These are phyloP conservation scores for Phlyctochytrium arcticum DNA, from an alignment of 192 early-diverging fungal genomes.

Conservation along the genomic window DNA sequence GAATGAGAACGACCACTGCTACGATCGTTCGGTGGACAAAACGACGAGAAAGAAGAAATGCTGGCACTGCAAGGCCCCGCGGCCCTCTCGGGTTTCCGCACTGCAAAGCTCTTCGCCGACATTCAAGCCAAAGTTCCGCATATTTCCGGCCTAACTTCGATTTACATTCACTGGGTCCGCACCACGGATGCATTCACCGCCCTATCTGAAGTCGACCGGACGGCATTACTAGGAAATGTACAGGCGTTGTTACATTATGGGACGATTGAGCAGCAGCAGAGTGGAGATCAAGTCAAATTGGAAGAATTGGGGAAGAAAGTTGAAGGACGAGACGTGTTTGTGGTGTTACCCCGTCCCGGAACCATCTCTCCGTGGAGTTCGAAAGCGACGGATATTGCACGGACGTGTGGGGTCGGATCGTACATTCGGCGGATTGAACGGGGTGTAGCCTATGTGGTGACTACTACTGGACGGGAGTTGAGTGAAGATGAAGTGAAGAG, in stretches of 20 bases:
- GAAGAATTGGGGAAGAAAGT: conserved; percentile 37
- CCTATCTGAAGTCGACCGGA: conserved; percentile 15
- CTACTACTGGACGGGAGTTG: conserved; percentile 6
- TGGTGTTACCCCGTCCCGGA: conserved; percentile 87
- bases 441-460: conserved; percentile 69
- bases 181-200: conserved; percentile 25
- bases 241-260: conserved; percentile 38
- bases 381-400: conserved; percentile 98
- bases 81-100: conserved; percentile 75
- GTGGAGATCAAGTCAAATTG: conserved; percentile 36
- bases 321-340: conserved; percentile 31
- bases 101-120: conserved; percentile 51
- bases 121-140: conserved; percentile 54
- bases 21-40: no score
- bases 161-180: conserved; percentile 77
- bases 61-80: conserved; percentile 81
- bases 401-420: conserved; percentile 76
- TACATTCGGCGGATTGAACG: conserved; percentile 85
- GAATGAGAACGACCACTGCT: no score
- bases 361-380: conserved; percentile 99
- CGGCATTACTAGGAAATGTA: conserved; percentile 9
- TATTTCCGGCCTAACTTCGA: conserved; percentile 52
- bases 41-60: no score
- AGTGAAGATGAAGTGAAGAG: conserved; percentile 22
- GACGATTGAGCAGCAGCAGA: conserved; percentile 32